Percentiles rank a stretch among this genome's conserved stretches.
These are phyloP conservation scores for Mortierella sp. DNA, from an alignment of 371 early-diverging fungal genomes.

Conservation along the genomic window DNA sequence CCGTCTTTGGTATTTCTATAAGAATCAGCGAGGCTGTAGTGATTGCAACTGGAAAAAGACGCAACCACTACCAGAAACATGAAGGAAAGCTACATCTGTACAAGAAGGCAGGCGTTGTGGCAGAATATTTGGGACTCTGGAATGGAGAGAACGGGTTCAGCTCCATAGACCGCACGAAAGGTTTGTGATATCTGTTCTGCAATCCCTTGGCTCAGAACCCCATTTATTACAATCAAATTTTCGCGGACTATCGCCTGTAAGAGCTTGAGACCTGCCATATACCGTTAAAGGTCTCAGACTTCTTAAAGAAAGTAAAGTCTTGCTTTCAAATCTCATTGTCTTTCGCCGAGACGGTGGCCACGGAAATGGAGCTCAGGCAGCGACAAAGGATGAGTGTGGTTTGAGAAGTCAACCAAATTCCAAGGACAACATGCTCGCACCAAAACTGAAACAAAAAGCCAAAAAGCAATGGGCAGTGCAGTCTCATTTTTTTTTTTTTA, in stretches of 20 bases:
- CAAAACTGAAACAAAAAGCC: too few relatives aligned
- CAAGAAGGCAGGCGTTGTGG: constrained; percentile 9
- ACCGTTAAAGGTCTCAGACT: background rate
- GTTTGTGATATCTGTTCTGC: background rate
- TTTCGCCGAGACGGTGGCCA: background rate
- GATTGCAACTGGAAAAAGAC: constrained; percentile 10
- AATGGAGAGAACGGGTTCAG: background rate
- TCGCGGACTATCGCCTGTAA: background rate
- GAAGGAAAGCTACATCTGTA: background rate
- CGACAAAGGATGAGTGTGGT: constrained; percentile 7
- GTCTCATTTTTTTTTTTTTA: too few relatives aligned
- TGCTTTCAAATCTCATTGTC: background rate
- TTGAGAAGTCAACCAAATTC: too few relatives aligned
- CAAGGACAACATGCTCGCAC: too few relatives aligned
- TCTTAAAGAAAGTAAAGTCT: background rate
- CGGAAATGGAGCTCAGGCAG: background rate
- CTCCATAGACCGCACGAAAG: background rate
- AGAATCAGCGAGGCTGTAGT: constrained; percentile 13
- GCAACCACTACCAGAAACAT: constrained; percentile 2
- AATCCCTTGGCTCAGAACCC: background rate
- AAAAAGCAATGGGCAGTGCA: too few relatives aligned
- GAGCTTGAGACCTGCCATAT: constrained; percentile 2
- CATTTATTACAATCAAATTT: background rate
- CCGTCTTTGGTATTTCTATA: background rate
- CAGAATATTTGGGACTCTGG: constrained; percentile 28